Evolutionary conservation across 257 asterid species (phyloP).

Genomic region (Rauvolfia tetraphylla): DNA sequence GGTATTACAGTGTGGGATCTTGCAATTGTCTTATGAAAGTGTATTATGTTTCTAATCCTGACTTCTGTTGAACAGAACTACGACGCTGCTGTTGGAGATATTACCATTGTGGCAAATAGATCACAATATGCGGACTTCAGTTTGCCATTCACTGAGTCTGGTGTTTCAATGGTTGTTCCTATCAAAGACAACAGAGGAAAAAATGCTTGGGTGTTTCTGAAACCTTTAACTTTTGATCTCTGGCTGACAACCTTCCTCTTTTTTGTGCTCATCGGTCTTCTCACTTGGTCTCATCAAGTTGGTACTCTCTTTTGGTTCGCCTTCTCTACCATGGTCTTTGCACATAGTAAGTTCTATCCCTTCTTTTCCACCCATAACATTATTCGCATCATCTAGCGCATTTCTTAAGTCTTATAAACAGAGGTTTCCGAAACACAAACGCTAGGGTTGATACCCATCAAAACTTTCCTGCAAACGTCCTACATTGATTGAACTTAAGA

Average conservation of each 20-base stretch:
- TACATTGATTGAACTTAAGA: neutral
- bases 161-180: constrained; percentile 20
- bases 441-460: too few relatives aligned
- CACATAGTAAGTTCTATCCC: constrained; percentile 36
- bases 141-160: constrained; percentile 22
- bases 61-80: constrained; percentile 15
- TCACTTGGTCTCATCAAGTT: constrained; percentile 36
- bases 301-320: constrained; percentile 51
- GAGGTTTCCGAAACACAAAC: too few relatives aligned
- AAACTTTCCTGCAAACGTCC: too few relatives aligned
- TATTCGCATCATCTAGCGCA: neutral
- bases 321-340: constrained; percentile 53
- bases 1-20: too few relatives aligned
- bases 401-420: too few relatives aligned
- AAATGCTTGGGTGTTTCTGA: constrained; percentile 28
- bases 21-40: too few relatives aligned
- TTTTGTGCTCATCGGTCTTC: constrained; percentile 17
- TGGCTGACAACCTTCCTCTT: constrained; percentile 25
- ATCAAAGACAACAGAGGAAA: constrained; percentile 2
- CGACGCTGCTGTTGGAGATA: constrained; percentile 29
- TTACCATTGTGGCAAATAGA: constrained; percentile 21
- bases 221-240: constrained; percentile 28
- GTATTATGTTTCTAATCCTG: neutral
- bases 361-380: neutral
- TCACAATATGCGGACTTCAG: constrained; percentile 21